Base-by-base conservation (phyloP, 2,329 filamentous ascomycete genomes). In the Dryadomyces quercus-mongolicae region DNA sequence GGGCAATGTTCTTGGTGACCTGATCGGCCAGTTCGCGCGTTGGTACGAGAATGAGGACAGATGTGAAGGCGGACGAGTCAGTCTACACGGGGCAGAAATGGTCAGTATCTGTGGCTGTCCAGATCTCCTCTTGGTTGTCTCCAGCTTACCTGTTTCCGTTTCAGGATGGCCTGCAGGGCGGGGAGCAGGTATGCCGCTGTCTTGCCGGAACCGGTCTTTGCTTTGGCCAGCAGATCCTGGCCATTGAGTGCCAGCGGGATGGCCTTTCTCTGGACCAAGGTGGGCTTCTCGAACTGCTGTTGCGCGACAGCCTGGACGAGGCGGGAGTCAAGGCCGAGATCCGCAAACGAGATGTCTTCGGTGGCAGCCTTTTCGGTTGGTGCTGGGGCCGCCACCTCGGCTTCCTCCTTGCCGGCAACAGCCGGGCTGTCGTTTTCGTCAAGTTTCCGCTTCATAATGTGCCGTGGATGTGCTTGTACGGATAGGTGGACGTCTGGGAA, bases 191-290 rank as follows among this genome's bases (percentile, higher is more conserved):
- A 97, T 51, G 93, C 92, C n/a, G 89, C 89, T 12, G 93, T 98
- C 76, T 98, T 98, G 61, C 93, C 93, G 4, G 91, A 95, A 13
- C 93, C 93, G 5, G 93, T 97, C 69, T 92, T 94, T 42, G 92
- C 89, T 65, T 92, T 90, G 54, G 90, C 91, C 43, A 97, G 75
- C 49, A 98, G 83, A 74, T 97, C 90, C 64, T 88, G 85, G 13
- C 93, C 92, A 59, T 90, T 82, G 18, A 97, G 74, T 21, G 88
- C 89, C 42, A 96, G 71, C 1, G 93, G 93, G 58, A 98, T 95
- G 1, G 88, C 88, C 68, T 86, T 85, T 45, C 82, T 79, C 70
- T 98, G 93, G 1, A 97, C 87, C 13, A 85, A 78, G n/a, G 93
- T 97, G 15, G 93, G 93, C 55, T 83, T 82, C 58, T 84, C 77